Percentiles rank a stretch among this genome's conserved stretches.
Evolutionary conservation across 2,329 filamentous ascomycete species (phyloP).

Genomic region (Ophiocordyceps unilateralis): DNA sequence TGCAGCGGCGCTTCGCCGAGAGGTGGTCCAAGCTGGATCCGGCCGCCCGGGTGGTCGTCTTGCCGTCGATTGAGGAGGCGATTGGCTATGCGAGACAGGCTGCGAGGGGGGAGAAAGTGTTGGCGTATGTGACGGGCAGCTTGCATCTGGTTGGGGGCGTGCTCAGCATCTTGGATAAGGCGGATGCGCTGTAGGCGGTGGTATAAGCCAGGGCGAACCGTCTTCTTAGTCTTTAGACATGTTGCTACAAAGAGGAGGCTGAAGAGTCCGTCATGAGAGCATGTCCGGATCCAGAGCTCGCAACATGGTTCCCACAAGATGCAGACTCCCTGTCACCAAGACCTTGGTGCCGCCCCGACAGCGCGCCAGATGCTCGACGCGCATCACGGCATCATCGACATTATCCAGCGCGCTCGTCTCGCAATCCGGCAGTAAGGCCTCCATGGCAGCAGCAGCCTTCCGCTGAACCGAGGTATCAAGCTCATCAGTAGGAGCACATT

Average conservation of each 20-base stretch:
- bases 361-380: not conserved
- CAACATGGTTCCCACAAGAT: slow-evolving; percentile 66
- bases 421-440: slow-evolving; percentile 28
- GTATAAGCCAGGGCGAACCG: too few species aligned
- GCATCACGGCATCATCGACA: slow-evolving; percentile 50
- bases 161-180: slow-evolving; percentile 29
- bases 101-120: slow-evolving; percentile 17
- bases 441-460: slow-evolving; percentile 45
- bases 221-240: too few species aligned
- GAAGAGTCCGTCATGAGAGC: slow-evolving; percentile 10
- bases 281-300: slow-evolving; percentile 44
- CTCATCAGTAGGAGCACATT: too few species aligned
- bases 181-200: slow-evolving; percentile 22
- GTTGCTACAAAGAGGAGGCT: too few species aligned
- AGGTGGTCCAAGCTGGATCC: slow-evolving; percentile 32
- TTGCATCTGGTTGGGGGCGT: slow-evolving; percentile 43
- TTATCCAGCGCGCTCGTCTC: slow-evolving; percentile 40
- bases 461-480: slow-evolving; percentile 47
- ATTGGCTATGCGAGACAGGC: slow-evolving; percentile 27
- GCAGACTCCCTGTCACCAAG: slow-evolving; percentile 68
- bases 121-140: slow-evolving; percentile 42
- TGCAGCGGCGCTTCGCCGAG: slow-evolving; percentile 34
- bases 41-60: slow-evolving; percentile 23
- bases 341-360: too few species aligned
- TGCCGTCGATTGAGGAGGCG: slow-evolving; percentile 38